A percentile compares a stretch with the other conserved stretches of the same genome.
These are phyloP conservation scores for Alternaria longipes DNA, from an alignment of 2,329 filamentous ascomycete genomes.

Conservation along the genomic window DNA sequence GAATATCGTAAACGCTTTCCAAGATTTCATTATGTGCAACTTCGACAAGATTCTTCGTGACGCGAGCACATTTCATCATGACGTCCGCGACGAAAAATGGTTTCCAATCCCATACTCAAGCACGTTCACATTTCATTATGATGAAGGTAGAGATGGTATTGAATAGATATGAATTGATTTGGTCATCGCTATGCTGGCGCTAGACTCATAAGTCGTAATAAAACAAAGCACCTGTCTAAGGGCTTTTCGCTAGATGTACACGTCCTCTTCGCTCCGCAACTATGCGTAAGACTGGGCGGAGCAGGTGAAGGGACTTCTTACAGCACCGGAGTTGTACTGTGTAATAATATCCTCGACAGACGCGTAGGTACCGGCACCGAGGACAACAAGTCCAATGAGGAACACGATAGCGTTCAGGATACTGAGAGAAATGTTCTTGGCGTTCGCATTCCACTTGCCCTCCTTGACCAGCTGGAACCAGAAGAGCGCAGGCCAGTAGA, in stretches of 20 bases:
- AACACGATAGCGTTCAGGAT: conserved; percentile 42
- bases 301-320: conserved; percentile 56
- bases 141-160: not conserved
- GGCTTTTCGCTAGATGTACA: conserved; percentile 14
- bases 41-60: not conserved
- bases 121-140: not conserved
- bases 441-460: conserved; percentile 53
- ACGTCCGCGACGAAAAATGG: not conserved
- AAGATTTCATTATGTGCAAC: not conserved
- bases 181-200: conserved; percentile 8
- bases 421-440: conserved; percentile 45
- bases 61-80: not conserved
- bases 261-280: not conserved
- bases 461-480: conserved; percentile 54
- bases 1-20: not conserved
- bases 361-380: conserved; percentile 56
- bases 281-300: conserved; percentile 43
- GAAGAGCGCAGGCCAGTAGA: conserved; percentile 52
- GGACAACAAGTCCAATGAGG: conserved; percentile 43
- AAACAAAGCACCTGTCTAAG: not conserved
- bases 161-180: not conserved
- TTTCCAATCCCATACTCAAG: not conserved
- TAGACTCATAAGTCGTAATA: conserved; percentile 13
- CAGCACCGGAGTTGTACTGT: conserved; percentile 50
- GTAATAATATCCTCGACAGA: conserved; percentile 56